phyloP scores from a whole-genome alignment of 2,329 filamentous ascomycete genomes.

The Sporothrix inflata region DNA sequence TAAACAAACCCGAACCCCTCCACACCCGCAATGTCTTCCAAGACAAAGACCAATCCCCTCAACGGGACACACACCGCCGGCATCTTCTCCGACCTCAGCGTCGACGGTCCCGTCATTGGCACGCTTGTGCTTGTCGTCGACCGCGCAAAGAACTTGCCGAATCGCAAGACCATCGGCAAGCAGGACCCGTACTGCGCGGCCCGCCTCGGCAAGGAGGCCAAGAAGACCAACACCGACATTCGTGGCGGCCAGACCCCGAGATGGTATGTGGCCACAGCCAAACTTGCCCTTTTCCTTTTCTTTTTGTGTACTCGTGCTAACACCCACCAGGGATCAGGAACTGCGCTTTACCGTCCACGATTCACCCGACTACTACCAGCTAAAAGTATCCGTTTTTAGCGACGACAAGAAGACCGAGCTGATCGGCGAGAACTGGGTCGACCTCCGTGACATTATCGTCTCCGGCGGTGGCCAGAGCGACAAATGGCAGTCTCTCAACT shows the following conservation, averaged over 20 bases:
- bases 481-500: slow-evolving; percentile 85
- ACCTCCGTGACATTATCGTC: slow-evolving; percentile 78
- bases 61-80: slow-evolving; percentile 80
- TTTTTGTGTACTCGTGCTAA: not conserved
- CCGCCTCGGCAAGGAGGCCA: slow-evolving; percentile 91
- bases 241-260: slow-evolving; percentile 92
- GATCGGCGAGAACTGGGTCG: slow-evolving; percentile 92
- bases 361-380: slow-evolving; percentile 90
- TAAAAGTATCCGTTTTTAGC: slow-evolving; percentile 96
- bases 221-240: slow-evolving; percentile 93
- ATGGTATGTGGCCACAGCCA: slow-evolving; percentile 68
- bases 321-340: slow-evolving; percentile 81
- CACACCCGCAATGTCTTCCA: slow-evolving; percentile 51
- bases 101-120: slow-evolving; percentile 91
- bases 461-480: slow-evolving; percentile 91
- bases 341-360: slow-evolving; percentile 95
- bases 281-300: not conserved
- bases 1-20: not conserved
- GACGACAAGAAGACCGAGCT: slow-evolving; percentile 98
- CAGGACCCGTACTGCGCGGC: slow-evolving; percentile 98
- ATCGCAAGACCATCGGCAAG: slow-evolving; percentile 96
- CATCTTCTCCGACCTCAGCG: slow-evolving; percentile 90
- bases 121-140: slow-evolving; percentile 92
- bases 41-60: slow-evolving; percentile 58
- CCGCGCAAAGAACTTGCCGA: slow-evolving; percentile 94